phyloP scores from a whole-genome alignment of 2,329 filamentous ascomycete genomes.

The Botrytis squamosa region DNA sequence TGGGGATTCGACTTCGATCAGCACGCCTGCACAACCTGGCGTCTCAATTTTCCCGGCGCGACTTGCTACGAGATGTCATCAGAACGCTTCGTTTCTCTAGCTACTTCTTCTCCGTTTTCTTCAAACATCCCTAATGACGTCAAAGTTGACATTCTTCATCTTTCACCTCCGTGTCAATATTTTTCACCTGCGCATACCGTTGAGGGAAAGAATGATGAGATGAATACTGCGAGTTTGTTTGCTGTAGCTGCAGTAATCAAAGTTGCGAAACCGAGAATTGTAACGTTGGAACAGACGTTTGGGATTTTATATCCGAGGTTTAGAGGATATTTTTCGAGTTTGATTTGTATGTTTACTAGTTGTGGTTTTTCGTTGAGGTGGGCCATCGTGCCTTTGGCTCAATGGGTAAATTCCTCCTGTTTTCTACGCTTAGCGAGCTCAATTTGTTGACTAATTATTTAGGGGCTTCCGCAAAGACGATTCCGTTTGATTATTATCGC shows the following conservation, averaged over 20 bases:
- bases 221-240: slow-evolving; percentile 62
- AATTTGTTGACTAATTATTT: background rate
- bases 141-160: slow-evolving; percentile 66
- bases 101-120: slow-evolving; percentile 14
- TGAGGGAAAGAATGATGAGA: slow-evolving; percentile 58
- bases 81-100: slow-evolving; percentile 48
- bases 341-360: slow-evolving; percentile 64
- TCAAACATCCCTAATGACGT: slow-evolving; percentile 31
- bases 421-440: background rate
- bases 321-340: slow-evolving; percentile 53
- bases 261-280: slow-evolving; percentile 60
- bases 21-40: slow-evolving; percentile 31
- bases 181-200: slow-evolving; percentile 72
- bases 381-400: slow-evolving; percentile 55
- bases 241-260: slow-evolving; percentile 55
- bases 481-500: slow-evolving; percentile 56
- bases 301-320: slow-evolving; percentile 60
- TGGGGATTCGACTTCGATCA: slow-evolving; percentile 62
- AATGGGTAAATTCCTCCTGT: slow-evolving; percentile 42
- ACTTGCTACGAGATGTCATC: slow-evolving; percentile 51
- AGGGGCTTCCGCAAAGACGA: slow-evolving; percentile 32
- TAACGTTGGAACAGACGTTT: slow-evolving; percentile 78
- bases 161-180: slow-evolving; percentile 75
- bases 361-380: slow-evolving; percentile 69
- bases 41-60: slow-evolving; percentile 32